phyloP scores from a whole-genome alignment of 2,329 filamentous ascomycete genomes.

The Nakataea oryzae region DNA sequence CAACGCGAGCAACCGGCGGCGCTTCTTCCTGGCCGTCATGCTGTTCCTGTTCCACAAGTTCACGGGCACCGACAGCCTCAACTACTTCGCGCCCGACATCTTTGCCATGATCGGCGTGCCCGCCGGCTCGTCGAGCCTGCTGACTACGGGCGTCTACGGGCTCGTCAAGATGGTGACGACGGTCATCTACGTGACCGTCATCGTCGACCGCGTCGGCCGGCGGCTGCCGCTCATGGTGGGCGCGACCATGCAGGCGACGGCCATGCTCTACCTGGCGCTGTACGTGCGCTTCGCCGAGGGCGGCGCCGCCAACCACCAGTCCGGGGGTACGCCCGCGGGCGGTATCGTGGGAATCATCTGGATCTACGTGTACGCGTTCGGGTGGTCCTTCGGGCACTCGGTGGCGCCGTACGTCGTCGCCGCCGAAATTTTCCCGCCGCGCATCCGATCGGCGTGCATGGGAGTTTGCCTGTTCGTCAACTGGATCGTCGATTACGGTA shows the following conservation, averaged over 20 bases:
- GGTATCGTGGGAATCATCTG: slow-evolving; percentile 9
- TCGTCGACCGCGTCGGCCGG: slow-evolving; percentile 18
- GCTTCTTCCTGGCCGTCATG: slow-evolving; percentile 14
- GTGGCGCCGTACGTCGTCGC: slow-evolving; percentile 13
- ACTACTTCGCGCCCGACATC: slow-evolving; percentile 28
- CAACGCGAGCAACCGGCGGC: slow-evolving; percentile 14
- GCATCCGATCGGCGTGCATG: slow-evolving; percentile 17
- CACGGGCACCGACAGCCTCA: slow-evolving; percentile 27
- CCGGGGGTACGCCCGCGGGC: background rate
- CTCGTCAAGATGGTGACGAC: slow-evolving; percentile 14
- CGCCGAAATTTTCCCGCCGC: slow-evolving; percentile 19
- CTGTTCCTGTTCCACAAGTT: slow-evolving; percentile 28
- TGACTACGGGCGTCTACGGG: slow-evolving; percentile 2
- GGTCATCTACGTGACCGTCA: slow-evolving; percentile 18
- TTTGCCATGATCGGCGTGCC: slow-evolving; percentile 26
- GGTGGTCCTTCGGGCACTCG: slow-evolving; percentile 14
- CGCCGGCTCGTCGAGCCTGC: slow-evolving; percentile 12
- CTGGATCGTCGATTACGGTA: slow-evolving; percentile 20
- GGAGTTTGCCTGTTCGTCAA: slow-evolving; percentile 15
- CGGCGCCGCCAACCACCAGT: background rate
- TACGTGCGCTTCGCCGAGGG: slow-evolving; percentile 22
- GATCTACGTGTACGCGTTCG: slow-evolving; percentile 20
- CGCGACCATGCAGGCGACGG: slow-evolving; percentile 12
- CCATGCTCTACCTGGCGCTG: slow-evolving; percentile 17
- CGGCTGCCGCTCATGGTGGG: slow-evolving; percentile 16